A percentile compares a stretch with the other conserved stretches of the same genome.
These are phyloP conservation scores for Blastomyces percursus DNA, from an alignment of 2,329 filamentous ascomycete genomes.

Conservation along the genomic window DNA sequence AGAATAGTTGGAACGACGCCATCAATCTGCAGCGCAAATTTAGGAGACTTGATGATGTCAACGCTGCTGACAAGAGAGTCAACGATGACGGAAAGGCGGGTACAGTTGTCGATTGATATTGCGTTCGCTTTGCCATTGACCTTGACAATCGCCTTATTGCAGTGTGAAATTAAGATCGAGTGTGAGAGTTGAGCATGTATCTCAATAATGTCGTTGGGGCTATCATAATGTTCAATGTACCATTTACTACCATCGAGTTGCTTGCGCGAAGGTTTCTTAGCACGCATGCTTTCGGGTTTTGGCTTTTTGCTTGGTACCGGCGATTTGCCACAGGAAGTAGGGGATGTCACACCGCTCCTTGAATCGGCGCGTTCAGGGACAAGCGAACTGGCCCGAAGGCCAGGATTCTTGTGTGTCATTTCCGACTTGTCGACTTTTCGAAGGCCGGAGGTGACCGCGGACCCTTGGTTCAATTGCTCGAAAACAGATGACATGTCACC, in stretches of 20 bases:
- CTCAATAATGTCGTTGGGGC: slow-evolving; percentile 59
- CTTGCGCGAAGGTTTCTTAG: slow-evolving; percentile 70
- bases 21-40: slow-evolving; percentile 87
- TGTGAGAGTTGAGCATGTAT: slow-evolving; percentile 74
- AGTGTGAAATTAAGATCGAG: slow-evolving; percentile 82
- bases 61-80: slow-evolving; percentile 84
- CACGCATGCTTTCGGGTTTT: slow-evolving; percentile 74
- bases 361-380: slow-evolving; percentile 51
- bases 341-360: slow-evolving; percentile 41
- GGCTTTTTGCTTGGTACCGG: slow-evolving; percentile 80
- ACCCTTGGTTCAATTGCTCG: slow-evolving; percentile 78
- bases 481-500: slow-evolving; percentile 79
- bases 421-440: slow-evolving; percentile 89
- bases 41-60: slow-evolving; percentile 89
- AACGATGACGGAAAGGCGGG: slow-evolving; percentile 70
- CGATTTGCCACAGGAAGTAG: slow-evolving; percentile 56
- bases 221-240: slow-evolving; percentile 91
- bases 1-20: slow-evolving; percentile 77
- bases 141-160: slow-evolving; percentile 81
- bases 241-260: slow-evolving; percentile 85
- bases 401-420: slow-evolving; percentile 98
- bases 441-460: slow-evolving; percentile 74
- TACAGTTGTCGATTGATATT: slow-evolving; percentile 88
- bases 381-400: slow-evolving; percentile 60
- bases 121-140: slow-evolving; percentile 91